Evolutionary conservation across 2,329 filamentous ascomycete species (phyloP), one percentile per base, ranked within the genome.

Genomic region (Pezicula rhizophila): DNA sequence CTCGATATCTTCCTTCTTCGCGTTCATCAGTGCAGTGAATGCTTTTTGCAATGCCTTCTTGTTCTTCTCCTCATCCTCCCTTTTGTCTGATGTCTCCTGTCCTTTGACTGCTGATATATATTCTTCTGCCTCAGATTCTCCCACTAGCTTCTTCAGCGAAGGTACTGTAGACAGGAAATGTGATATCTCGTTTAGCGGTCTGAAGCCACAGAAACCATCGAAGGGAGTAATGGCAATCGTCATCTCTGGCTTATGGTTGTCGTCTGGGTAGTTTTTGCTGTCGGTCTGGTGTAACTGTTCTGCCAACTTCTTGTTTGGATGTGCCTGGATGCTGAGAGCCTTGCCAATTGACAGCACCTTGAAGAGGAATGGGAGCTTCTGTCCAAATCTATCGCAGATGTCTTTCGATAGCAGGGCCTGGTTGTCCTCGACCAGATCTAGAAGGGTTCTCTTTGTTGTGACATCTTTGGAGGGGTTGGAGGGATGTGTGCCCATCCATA

Each of bases 191-290:
- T 72, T 75, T 18, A 96, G 74, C 0, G 93, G 93, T 8, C 93
- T 82, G 75, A 99, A 99, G 31, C 93, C 93, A 62, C 93, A 99
- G 31, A 99, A 79, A 1, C 93, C 93, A 66, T 97, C 92, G 58
- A 99, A 99, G 0, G 89, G 85, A 1, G 93, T 97, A 61, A 99
- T 85, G 53, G 93, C 93, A 67, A 99, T 96, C 54, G 93, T 91
- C 93, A 99, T 99, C 71, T 99, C 93, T 31, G 93, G 93, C 73
- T 99, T 99, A 77, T 99, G 93, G 73, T 99, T 99, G 74, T 97
- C 92, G 75, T 99, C 90, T 50, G 92, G 93, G 66, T 99, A 99
- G 74, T 99, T 95, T 70, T 89, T 89, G 43, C 90, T 79, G 64
- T 99, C 92, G 54, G 78, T 82, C 35, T 83, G 80, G 67, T 97